phyloP scores from a whole-genome alignment of 306 rosid genomes.

The Begonia fuchsioides region DNA sequence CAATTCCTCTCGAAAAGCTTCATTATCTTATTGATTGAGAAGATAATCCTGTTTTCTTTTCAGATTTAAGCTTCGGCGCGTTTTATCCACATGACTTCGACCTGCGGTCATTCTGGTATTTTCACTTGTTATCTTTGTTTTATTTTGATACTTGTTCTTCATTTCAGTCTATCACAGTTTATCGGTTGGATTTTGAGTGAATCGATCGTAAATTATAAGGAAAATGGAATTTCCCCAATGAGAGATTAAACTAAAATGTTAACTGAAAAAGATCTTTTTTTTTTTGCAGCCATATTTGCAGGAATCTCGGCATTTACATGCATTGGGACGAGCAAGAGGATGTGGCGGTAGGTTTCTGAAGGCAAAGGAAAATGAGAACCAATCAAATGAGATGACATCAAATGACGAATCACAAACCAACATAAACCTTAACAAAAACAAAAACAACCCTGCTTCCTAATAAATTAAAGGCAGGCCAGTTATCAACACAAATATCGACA shows the following conservation, averaged over 20 bases:
- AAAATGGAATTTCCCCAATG: too few species aligned
- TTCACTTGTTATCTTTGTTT: neutral
- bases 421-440: constrained; percentile 47
- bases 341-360: constrained; percentile 89
- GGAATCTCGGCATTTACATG: constrained; percentile 86
- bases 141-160: too few species aligned
- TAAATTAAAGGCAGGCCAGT: neutral
- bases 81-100: constrained; percentile 34
- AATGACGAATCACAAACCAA: constrained; percentile 38
- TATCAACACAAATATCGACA: constrained; percentile 5
- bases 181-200: too few species aligned
- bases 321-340: constrained; percentile 77
- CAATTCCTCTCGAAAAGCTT: neutral
- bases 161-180: too few species aligned
- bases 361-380: constrained; percentile 53
- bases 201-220: too few species aligned
- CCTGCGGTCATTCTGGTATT: constrained; percentile 31
- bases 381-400: constrained; percentile 24
- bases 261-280: neutral
- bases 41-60: constrained; percentile 7
- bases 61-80: constrained; percentile 14
- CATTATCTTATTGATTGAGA: constrained; percentile 3
- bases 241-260: too few species aligned
- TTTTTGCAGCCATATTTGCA: constrained; percentile 82
- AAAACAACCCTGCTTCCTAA: constrained; percentile 36